Conservation (phyloP, 257 asterid species). For the Paraleonurus japonicus region DNA sequence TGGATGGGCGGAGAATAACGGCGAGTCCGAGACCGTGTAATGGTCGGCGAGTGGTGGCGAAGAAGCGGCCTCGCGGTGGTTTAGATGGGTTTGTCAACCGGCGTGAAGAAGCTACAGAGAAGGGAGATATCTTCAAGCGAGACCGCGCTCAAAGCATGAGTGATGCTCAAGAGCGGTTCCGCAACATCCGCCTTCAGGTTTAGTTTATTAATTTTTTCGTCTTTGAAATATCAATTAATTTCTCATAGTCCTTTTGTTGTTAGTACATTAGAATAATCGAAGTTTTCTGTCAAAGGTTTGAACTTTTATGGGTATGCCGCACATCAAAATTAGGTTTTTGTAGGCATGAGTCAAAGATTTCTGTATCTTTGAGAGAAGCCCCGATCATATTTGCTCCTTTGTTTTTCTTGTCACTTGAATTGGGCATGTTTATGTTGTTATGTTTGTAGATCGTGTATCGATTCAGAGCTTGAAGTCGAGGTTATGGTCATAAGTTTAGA, state of each 20-base stretch:
- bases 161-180: slow-evolving; percentile 91
- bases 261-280: not conserved
- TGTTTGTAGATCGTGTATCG: slow-evolving; percentile 17
- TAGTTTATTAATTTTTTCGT: not conserved
- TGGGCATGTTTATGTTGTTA: not conserved
- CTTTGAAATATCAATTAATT: not conserved
- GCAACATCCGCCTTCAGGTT: slow-evolving; percentile 90
- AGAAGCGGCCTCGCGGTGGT: slow-evolving; percentile 93
- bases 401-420: not conserved
- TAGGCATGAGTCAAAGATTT: slow-evolving; percentile 17
- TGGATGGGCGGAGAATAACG: too few species aligned
- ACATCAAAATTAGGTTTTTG: slow-evolving; percentile 24
- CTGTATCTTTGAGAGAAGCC: slow-evolving; percentile 1
- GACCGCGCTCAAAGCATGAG: slow-evolving; percentile 87
- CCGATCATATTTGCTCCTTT: not conserved
- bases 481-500: too few species aligned
- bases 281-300: slow-evolving; percentile 18
- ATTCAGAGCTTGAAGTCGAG: not conserved
- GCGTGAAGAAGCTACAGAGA: slow-evolving; percentile 92
- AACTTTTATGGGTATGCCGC: too few species aligned
- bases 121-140: slow-evolving; percentile 92
- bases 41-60: too few species aligned
- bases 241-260: not conserved
- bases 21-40: too few species aligned
- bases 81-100: slow-evolving; percentile 78